Evolutionary conservation across 768 basidiomycete genomes (phyloP).

Genomic region (Podaxis pistillaris): DNA sequence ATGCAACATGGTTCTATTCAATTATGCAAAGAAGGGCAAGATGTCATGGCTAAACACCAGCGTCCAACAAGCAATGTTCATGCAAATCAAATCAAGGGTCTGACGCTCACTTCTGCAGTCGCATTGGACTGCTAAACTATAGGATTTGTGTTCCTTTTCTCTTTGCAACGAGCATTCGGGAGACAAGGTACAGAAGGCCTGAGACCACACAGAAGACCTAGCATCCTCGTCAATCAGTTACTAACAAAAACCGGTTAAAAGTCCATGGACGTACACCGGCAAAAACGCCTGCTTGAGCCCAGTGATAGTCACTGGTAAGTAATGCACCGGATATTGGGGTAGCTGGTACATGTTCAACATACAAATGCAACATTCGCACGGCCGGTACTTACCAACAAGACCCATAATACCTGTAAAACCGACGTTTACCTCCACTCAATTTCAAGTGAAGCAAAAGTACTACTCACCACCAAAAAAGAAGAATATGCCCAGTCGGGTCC

Average conservation of each 20-base stretch:
- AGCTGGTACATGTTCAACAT: conserved; percentile 22
- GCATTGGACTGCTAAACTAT: background rate
- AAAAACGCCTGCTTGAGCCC: conserved; percentile 42
- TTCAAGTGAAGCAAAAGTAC: background rate
- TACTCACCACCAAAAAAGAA: conserved; percentile 41
- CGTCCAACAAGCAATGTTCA: too few species aligned
- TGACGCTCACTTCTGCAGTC: too few species aligned
- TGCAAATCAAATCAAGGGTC: too few species aligned
- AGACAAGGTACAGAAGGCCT: conserved; percentile 21
- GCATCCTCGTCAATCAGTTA: background rate
- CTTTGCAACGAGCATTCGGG: conserved; percentile 21
- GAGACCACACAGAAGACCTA: conserved; percentile 20
- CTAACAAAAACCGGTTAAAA: too few species aligned
- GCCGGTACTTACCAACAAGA: conserved; percentile 33
- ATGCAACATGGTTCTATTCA: background rate
- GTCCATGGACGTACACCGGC: conserved; percentile 30
- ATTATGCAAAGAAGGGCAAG: background rate
- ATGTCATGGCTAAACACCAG: too few species aligned
- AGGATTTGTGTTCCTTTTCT: conserved; percentile 25
- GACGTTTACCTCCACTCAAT: background rate
- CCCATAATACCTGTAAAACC: conserved; percentile 22
- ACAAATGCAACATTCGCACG: background rate
- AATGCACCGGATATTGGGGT: conserved; percentile 53
- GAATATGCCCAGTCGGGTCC: conserved; percentile 45
- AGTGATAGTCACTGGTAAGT: conserved; percentile 40